These are phyloP conservation scores for Thalassiosira livingstoniorum DNA, from an alignment of 352 stramenopile species.

Conservation along the genomic window DNA sequence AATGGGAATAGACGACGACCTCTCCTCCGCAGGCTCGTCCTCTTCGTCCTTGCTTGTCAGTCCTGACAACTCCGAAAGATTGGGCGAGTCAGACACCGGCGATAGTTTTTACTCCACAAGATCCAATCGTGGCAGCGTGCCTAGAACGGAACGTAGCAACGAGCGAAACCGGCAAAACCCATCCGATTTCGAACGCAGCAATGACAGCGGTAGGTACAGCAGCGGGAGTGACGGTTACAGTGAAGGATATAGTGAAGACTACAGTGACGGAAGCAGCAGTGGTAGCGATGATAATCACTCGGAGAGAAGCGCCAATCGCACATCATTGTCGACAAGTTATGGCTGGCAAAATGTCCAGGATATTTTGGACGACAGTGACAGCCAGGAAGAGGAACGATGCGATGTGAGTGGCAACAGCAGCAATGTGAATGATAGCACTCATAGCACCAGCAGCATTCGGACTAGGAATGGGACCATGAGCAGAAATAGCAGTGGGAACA, in stretches of 20 bases:
- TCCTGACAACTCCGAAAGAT: conserved; percentile 2
- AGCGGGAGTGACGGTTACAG: background rate
- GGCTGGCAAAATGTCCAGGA: conserved; percentile 34
- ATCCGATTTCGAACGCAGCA: background rate
- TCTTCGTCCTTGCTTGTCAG: conserved; percentile 27
- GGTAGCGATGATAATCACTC: background rate
- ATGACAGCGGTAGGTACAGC: background rate
- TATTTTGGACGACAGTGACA: conserved; percentile 10
- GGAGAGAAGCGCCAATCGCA: too few species aligned
- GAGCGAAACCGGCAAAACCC: background rate
- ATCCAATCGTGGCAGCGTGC: background rate
- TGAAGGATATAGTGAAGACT: background rate
- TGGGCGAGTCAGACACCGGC: background rate
- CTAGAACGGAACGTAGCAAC: background rate
- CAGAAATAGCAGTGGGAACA: background rate
- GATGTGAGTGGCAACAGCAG: background rate
- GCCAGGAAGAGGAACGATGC: background rate
- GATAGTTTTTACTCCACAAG: background rate
- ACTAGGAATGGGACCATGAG: too few species aligned
- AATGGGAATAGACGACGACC: background rate
- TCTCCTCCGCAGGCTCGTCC: background rate
- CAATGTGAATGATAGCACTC: background rate
- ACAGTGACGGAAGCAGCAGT: background rate
- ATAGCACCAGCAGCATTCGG: too few species aligned
- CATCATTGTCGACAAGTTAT: background rate